phyloP scores from a whole-genome alignment of 306 rosid genomes.

The Chamaecrista fasciculata region DNA sequence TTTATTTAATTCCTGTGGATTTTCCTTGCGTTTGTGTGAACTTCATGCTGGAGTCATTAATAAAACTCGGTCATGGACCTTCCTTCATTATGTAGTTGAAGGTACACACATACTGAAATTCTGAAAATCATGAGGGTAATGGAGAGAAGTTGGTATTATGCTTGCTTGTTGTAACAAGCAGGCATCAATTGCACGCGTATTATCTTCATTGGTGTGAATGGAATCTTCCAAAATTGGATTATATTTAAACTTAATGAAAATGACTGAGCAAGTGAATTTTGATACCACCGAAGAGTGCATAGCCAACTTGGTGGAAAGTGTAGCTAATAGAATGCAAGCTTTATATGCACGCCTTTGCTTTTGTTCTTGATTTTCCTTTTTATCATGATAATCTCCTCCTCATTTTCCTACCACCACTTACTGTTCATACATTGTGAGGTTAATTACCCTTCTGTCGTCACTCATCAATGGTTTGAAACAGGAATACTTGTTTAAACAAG shows the following conservation, averaged over 20 bases:
- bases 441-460: not conserved
- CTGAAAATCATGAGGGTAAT: not conserved
- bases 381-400: constrained; percentile 10
- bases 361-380: not conserved
- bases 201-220: not conserved
- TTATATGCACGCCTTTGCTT: not conserved
- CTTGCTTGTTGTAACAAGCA: too few species aligned
- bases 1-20: not conserved
- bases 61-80: not conserved
- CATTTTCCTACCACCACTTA: constrained; percentile 16
- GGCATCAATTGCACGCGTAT: not conserved
- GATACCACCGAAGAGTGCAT: not conserved
- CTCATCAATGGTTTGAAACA: not conserved
- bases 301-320: not conserved
- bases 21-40: not conserved
- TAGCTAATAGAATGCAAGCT: not conserved
- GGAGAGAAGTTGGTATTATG: not conserved
- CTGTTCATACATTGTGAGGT: not conserved
- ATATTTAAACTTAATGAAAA: not conserved
- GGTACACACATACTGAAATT: too few species aligned
- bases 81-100: too few species aligned
- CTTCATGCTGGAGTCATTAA: not conserved
- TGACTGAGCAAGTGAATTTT: not conserved
- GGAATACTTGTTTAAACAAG: not conserved
- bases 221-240: not conserved